phyloP scores from a whole-genome alignment of 345 rosid species.

The Conringia planisiliqua region DNA sequence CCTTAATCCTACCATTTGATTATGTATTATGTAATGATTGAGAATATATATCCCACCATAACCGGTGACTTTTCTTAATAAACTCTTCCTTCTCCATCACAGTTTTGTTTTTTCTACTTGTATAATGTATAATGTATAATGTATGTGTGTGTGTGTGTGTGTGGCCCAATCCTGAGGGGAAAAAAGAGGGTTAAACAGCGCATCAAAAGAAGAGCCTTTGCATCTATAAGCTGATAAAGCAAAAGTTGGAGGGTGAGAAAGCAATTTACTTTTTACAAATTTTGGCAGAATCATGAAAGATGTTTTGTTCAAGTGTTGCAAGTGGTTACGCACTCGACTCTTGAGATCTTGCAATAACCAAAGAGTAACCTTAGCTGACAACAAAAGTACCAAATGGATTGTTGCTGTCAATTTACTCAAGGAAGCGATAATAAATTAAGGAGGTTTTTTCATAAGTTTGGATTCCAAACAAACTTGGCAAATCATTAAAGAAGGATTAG shows the following conservation, averaged over 20 bases:
- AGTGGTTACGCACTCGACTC: background rate
- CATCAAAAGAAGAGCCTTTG: background rate
- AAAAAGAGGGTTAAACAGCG: background rate
- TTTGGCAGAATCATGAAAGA: background rate
- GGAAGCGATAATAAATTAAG: background rate
- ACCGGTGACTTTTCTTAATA: background rate
- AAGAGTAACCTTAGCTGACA: background rate
- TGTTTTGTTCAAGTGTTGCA: too few relatives aligned
- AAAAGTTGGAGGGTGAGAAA: background rate
- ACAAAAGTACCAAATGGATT: background rate
- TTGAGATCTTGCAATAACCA: background rate
- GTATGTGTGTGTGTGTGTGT: background rate
- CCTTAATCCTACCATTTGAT: background rate
- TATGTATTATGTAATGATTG: conserved; percentile 16
- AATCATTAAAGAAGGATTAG: background rate
- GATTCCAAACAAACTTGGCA: background rate
- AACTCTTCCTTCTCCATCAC: background rate
- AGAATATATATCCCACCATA: conserved; percentile 16
- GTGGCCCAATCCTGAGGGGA: background rate
- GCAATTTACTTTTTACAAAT: background rate
- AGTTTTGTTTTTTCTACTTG: background rate
- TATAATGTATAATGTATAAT: too few relatives aligned
- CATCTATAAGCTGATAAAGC: background rate
- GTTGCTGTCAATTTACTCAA: background rate
- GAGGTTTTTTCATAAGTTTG: background rate